Evolutionary conservation across 352 stramenopile species (phyloP).

Genomic region (Phytophthora cactorum): DNA sequence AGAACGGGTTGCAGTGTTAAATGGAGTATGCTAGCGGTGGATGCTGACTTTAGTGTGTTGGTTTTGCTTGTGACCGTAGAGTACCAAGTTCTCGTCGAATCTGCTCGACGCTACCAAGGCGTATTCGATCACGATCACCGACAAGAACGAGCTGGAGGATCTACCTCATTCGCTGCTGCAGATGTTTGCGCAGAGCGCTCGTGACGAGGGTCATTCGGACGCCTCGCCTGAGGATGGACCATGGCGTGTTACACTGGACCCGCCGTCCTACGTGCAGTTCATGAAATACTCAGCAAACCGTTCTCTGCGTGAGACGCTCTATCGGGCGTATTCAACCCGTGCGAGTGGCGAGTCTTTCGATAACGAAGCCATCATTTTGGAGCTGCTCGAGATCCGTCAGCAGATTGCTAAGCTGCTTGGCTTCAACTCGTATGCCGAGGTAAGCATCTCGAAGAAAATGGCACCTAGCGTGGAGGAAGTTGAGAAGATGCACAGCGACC

Average conservation of each 20-base stretch:
- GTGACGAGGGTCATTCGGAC: conserved; percentile 58
- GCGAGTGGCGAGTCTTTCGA: conserved; percentile 89
- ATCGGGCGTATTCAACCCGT: conserved; percentile 92
- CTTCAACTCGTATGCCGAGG: conserved; percentile 93
- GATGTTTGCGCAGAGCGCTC: conserved; percentile 91
- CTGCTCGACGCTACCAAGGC: conserved; percentile 97
- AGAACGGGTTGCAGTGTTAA: background rate
- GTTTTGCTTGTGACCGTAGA: conserved; percentile 39
- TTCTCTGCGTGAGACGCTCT: conserved; percentile 92
- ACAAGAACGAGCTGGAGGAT: conserved; percentile 89
- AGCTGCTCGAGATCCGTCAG: conserved; percentile 93
- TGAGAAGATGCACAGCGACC: conserved; percentile 92
- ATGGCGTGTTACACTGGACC: conserved; percentile 96
- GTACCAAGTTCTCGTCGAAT: conserved; percentile 97
- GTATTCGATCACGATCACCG: conserved; percentile 90
- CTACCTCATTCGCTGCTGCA: conserved; percentile 92
- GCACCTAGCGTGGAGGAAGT: conserved; percentile 91
- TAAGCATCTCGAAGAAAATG: conserved; percentile 97
- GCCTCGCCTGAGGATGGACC: conserved; percentile 87
- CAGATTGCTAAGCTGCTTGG: conserved; percentile 93
- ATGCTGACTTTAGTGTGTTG: conserved; percentile 6
- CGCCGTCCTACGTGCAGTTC: conserved; percentile 94
- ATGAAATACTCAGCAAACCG: conserved; percentile 95
- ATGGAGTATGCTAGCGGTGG: background rate
- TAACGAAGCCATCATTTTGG: conserved; percentile 95